These are phyloP conservation scores for Cetradonia linearis DNA, from an alignment of 495 filamentous ascomycete genomes.

Conservation along the genomic window DNA sequence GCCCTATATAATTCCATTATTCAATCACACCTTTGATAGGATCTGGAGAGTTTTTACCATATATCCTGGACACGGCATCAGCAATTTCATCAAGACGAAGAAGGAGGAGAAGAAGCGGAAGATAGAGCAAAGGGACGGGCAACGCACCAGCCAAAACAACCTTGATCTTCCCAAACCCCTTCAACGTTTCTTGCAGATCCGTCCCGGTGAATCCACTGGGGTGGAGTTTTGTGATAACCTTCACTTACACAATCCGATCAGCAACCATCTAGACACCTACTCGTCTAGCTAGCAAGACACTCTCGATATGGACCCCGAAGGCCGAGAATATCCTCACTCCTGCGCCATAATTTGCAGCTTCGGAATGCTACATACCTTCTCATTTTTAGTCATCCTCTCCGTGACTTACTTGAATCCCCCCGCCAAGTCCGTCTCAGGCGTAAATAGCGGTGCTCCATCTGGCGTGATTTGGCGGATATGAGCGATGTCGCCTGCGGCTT, in stretches of 20 bases:
- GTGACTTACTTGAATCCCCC: slow-evolving; percentile 44
- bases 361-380: slow-evolving; percentile 29
- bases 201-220: slow-evolving; percentile 42
- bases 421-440: slow-evolving; percentile 41
- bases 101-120: too few species aligned
- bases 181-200: slow-evolving; percentile 34
- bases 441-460: slow-evolving; percentile 51
- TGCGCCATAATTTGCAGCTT: not conserved
- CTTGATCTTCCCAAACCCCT: slow-evolving; percentile 33
- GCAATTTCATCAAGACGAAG: too few species aligned
- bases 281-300: too few species aligned
- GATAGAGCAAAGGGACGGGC: too few species aligned
- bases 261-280: not conserved
- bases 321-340: too few species aligned
- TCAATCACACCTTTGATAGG: too few species aligned
- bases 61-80: slow-evolving; percentile 22
- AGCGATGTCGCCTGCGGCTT: slow-evolving; percentile 40
- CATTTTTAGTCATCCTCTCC: slow-evolving; percentile 26
- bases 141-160: slow-evolving; percentile 40
- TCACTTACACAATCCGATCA: slow-evolving; percentile 23
- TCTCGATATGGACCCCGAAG: too few species aligned
- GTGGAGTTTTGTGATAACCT: slow-evolving; percentile 38
- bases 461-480: slow-evolving; percentile 48
- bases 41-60: slow-evolving; percentile 18
- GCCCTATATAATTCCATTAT: slow-evolving; percentile 28